Evolutionary conservation across 345 rosid genomes (phyloP), one percentile per base, ranked within the genome.

Genomic region (Aegle marmelos): DNA sequence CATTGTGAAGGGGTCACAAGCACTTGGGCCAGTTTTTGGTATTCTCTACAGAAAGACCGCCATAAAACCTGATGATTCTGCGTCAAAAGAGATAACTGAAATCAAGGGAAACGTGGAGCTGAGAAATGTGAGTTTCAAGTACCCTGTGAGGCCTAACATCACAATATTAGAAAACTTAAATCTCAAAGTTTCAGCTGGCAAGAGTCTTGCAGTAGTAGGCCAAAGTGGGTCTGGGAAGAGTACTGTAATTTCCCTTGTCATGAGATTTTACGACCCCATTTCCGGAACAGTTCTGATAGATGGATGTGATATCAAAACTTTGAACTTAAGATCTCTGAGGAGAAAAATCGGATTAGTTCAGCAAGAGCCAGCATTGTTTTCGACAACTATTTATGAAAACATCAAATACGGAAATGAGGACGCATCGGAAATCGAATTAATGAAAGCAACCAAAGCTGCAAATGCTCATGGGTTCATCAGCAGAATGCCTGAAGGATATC

Each of bases 221-320:
- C 91, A 75, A 74, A 94, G 97, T 16, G 98, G 98, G 45, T 91
- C 96, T 7, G 98, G 97, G 50, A 94, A 94, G 83, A 94, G 97
- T 69, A 89, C 97, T 0, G 90, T 91, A 67, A 87, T 95, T 25
- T 77, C 90, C 37, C 85, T 93, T 36, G 86, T 91, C 28, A 82
- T 87, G 87, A 86, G 97, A 83, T 91, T 95, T 78, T 95, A 91
- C 10, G 98, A 95, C 67, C 90, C 94, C 13, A 36, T 28, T 50
- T 86, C 81, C 0, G 98, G 98, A 9, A 57, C 58, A 25, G 78
- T 93, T 54, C 73, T 81, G 45, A 89, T 95, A 6, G 98, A 95
- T 66, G 97, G 92, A 63, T n/a, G 70, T 0, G 88, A 89, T 24
- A 84, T 95, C 2, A 89, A 75, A 77, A 81, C 86, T 79, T 39